phyloP scores from a whole-genome alignment of 352 stramenopile genomes.

The Elongisporangium undulatum region DNA sequence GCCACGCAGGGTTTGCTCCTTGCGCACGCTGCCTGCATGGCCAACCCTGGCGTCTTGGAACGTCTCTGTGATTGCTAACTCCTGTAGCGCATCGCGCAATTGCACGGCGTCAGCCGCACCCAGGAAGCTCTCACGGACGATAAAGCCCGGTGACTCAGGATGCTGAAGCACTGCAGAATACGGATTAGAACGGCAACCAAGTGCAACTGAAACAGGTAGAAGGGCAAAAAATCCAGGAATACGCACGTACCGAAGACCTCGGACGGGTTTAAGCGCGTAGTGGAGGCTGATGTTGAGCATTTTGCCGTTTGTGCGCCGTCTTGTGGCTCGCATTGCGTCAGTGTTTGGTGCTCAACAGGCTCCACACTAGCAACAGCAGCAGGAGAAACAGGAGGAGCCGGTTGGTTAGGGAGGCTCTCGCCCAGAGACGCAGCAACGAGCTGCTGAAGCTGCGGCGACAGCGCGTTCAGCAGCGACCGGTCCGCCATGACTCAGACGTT shows the following conservation, averaged over 20 bases:
- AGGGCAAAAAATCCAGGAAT: neutral
- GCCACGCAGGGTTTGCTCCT: constrained; percentile 39
- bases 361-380: neutral
- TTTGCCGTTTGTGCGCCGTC: neutral
- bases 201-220: neutral
- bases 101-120: constrained; percentile 22
- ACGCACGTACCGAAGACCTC: constrained; percentile 47
- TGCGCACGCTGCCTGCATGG: constrained; percentile 29
- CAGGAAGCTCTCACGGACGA: constrained; percentile 50
- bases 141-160: constrained; percentile 41
- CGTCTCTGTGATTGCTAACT: constrained; percentile 14
- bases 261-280: constrained; percentile 25
- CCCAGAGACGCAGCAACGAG: constrained; percentile 61
- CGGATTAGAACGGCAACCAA: neutral
- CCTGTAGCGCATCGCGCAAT: constrained; percentile 32
- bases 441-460: constrained; percentile 62
- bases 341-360: neutral
- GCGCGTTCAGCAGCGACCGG: constrained; percentile 35
- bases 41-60: constrained; percentile 54
- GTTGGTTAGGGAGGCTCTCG: constrained; percentile 13
- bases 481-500: neutral
- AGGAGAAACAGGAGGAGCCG: neutral
- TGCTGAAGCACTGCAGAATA: constrained; percentile 31
- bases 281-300: neutral
- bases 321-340: neutral